Base-by-base conservation (phyloP, 1,284 basidiomycete genomes). In the Meira nashicola region DNA sequence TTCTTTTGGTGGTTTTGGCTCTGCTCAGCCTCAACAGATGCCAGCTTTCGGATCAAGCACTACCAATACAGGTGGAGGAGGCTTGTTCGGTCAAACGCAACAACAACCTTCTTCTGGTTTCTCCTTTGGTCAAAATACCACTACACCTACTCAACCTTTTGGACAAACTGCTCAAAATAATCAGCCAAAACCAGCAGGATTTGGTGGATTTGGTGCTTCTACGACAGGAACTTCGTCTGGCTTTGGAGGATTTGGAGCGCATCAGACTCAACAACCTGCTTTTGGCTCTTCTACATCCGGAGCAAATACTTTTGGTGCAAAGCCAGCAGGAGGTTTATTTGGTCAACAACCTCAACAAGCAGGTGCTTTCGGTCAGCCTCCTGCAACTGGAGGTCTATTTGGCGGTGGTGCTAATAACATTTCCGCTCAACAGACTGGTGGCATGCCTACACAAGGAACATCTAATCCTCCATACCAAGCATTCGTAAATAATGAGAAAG, bases 101-200 rank as follows among this genome's bases (percentile, higher is more conserved):
- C 50, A 55, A 14, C 57, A 51, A 58, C 65, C 62, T 17, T 68
- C 71, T 5, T 43, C 68, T 17, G 58, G 58, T 40, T 67, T 67
- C 54, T 43, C 65, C 44, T 72, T 73, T 52, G 68, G 70, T 55
- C 67, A 70, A 49, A 69, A 62, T 67, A 69, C 60, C 58, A 60
- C 63, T 39, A 56, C 63, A 43, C 65, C 33, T 57, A 55, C 17
- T 63, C 58, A 44, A 58, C 70, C 14, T 67, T 73, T 39, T 69
- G 71, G 28, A 68, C 69, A 44, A 66, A 33, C 28, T 33, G 28
- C 28, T 33, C 68, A 11, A 68, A 67, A 38, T 62, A 70, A n/a
- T 57, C 21, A 59, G 66, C 28, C 65, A 64, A 41, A 40, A 10
- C 39, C 21, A 4, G 23, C 28, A 15, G 66, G 65, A 50, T 72